Conservation (phyloP, 2,329 filamentous ascomycete genomes). For the Botrytis elliptica region DNA sequence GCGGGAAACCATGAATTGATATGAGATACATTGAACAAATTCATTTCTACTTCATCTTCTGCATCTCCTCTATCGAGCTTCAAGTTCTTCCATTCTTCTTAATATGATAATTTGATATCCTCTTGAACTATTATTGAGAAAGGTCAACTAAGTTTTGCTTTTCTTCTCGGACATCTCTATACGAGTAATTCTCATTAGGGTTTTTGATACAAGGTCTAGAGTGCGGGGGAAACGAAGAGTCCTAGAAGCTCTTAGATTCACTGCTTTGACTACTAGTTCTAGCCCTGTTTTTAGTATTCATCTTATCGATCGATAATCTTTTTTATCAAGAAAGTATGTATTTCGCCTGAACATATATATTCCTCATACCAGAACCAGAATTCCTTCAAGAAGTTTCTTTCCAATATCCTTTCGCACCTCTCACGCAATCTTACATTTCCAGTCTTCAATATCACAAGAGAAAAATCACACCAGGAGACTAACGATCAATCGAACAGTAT, state of each 20-base stretch:
- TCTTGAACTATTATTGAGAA: neutral
- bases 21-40: neutral
- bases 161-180: neutral
- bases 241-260: neutral
- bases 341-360: neutral
- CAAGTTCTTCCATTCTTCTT: neutral
- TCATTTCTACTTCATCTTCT: neutral
- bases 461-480: neutral
- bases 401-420: neutral
- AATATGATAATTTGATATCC: neutral
- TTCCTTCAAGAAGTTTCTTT: neutral
- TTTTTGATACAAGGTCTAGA: neutral
- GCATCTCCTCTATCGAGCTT: neutral
- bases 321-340: slow-evolving; percentile 1
- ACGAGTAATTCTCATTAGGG: neutral
- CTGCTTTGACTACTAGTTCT: neutral
- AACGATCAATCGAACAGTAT: slow-evolving; percentile 1
- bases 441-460: neutral
- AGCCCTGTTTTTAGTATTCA: neutral
- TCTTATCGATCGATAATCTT: neutral
- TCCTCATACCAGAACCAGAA: neutral
- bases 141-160: neutral
- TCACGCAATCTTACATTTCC: neutral
- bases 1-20: neutral
- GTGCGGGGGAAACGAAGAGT: neutral